Conservation (phyloP, 345 rosid species). For the Pugionium dolabratum region DNA sequence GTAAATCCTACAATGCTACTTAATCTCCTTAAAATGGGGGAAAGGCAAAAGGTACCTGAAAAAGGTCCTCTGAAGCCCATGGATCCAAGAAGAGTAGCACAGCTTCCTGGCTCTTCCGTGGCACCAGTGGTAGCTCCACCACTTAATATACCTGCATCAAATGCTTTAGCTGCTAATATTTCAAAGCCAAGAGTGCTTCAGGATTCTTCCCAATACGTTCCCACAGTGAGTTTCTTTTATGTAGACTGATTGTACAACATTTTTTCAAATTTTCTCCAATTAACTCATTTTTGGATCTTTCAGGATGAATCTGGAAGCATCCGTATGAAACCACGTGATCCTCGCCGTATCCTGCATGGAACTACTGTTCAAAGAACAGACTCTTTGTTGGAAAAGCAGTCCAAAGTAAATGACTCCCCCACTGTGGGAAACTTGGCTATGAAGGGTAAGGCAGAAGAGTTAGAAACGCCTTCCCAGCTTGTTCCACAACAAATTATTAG, state of each 20-base stretch:
- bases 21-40: slow-evolving; percentile 70
- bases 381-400: slow-evolving; percentile 52
- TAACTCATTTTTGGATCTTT: slow-evolving; percentile 26
- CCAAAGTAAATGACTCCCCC: slow-evolving; percentile 46
- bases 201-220: slow-evolving; percentile 45
- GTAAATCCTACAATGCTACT: slow-evolving; percentile 74
- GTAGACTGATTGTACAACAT: background rate
- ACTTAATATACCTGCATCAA: slow-evolving; percentile 41
- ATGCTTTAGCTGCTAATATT: slow-evolving; percentile 45
- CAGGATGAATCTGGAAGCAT: slow-evolving; percentile 76
- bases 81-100: slow-evolving; percentile 45
- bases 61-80: slow-evolving; percentile 33
- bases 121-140: slow-evolving; percentile 45
- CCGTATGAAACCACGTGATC: slow-evolving; percentile 98
- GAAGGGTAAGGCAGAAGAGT: slow-evolving; percentile 50
- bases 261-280: background rate
- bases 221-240: slow-evolving; percentile 50
- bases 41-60: slow-evolving; percentile 60
- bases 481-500: slow-evolving; percentile 33
- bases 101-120: slow-evolving; percentile 49
- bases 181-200: slow-evolving; percentile 53
- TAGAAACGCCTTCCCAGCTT: slow-evolving; percentile 43
- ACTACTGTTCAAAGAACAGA: slow-evolving; percentile 56
- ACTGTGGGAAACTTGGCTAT: slow-evolving; percentile 35
- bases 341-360: slow-evolving; percentile 81